Base-by-base conservation (phyloP, 2,329 filamentous ascomycete genomes). In the Zymoseptoria pseudotritici region DNA sequence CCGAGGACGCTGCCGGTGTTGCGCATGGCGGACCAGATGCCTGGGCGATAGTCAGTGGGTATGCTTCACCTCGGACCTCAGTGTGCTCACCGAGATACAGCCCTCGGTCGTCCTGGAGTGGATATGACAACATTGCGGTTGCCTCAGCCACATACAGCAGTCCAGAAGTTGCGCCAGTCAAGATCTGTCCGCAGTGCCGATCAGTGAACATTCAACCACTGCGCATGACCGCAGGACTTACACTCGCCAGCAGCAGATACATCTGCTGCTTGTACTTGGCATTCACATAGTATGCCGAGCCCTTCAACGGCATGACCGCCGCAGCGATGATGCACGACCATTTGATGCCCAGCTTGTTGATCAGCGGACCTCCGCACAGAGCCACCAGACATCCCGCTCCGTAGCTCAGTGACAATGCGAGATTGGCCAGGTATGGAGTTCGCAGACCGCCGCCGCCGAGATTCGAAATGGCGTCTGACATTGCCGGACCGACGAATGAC, bases 281-380 rank as follows among this genome's bases (percentile, higher is more conserved):
- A 50, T 65, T 73, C 42, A 69, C 68, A 55, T 75, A 75, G 57
- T 72, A 74, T 11, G 70, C 70, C 13, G 72, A 75, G 1, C 73
- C 73, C 0, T 66, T 65, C 50, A 76, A 61, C 0, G 74, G 74
- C 55, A 76, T 72, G 0, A 69, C 60, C 2, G 71, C 11, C 7
- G 72, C 72, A 6, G 72, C 74, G 50, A 76, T 71, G 31, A 76
- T 63, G 63, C 74, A 76, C 3, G 70, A 68, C 68, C 70, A 72
- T 53, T 71, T 73, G 58, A 75, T 75, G 13, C 74, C 74, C 7
- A 76, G 57, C 55, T 75, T 75, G 63, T 75, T 76, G 62, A 76
- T 75, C 54, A 76, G 57, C 1, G 74, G 74, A 0, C 74, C 74
- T 20, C 74, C 74, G 8, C 73, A 69, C 22, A 67, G 53, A 9